Conservation (phyloP, 2,329 filamentous ascomycete genomes). For the Phialophora expanda region DNA sequence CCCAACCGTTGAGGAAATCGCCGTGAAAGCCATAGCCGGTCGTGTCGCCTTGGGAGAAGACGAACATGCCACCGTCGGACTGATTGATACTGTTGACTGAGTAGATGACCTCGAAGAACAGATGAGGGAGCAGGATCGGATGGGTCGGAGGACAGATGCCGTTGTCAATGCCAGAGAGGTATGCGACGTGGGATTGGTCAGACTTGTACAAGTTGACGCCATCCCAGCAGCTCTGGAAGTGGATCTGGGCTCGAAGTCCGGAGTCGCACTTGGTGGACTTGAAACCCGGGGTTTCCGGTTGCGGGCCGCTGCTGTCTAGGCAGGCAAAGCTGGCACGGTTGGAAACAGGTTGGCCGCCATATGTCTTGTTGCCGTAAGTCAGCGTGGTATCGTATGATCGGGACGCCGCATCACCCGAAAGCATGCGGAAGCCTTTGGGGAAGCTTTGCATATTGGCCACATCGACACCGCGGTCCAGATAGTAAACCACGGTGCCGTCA, state of each 20-base stretch:
- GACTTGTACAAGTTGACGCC: conserved; percentile 64
- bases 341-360: conserved; percentile 65
- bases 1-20: conserved; percentile 83
- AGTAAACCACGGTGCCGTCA: conserved; percentile 59
- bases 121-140: conserved; percentile 69
- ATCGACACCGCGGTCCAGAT: conserved; percentile 35
- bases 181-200: conserved; percentile 73
- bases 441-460: conserved; percentile 71
- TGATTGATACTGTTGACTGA: conserved; percentile 40
- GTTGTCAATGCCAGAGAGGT: conserved; percentile 75
- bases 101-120: conserved; percentile 80
- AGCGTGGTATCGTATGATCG: conserved; percentile 33
- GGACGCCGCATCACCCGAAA: conserved; percentile 69
- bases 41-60: conserved; percentile 77
- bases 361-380: conserved; percentile 31
- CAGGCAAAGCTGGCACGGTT: conserved; percentile 85
- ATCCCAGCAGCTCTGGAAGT: conserved; percentile 90
- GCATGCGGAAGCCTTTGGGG: conserved; percentile 77
- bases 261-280: conserved; percentile 74
- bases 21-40: conserved; percentile 77
- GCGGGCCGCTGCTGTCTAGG: conserved; percentile 70
- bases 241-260: conserved; percentile 79
- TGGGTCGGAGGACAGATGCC: conserved; percentile 75
- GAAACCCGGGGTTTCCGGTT: conserved; percentile 76
- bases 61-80: conserved; percentile 68